Evolutionary conservation across 1,139 yeast species (phyloP), one percentile per base, ranked within the genome.

Genomic region (Hyphopichia burtonii): DNA sequence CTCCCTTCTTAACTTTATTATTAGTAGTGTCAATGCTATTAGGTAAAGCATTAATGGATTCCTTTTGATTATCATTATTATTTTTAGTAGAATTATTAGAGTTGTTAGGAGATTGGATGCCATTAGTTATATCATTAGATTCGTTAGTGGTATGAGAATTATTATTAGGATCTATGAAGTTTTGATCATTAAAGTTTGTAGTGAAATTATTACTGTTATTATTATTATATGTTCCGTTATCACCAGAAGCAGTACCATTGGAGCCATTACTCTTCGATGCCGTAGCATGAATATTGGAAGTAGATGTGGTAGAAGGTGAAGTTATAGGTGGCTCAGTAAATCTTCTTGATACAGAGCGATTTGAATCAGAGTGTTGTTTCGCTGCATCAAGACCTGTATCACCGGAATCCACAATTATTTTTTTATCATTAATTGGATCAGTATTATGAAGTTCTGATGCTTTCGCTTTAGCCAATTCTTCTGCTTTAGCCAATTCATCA

Each of bases 251-350:
- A 7, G 12, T 11, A 31, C 20, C 34, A 12, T 16, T 16, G 12
- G 16, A 5, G 7, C 16, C 19, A 9, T 16, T 31, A 11, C 15
- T 31, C 17, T 11, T 31, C 6, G 34, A 12, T 17, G 33, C 38
- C 4, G 23, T 28, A n/a, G 17, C 38, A 28, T 36, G 38, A 12
- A 36, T 17, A 15, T 36, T 36, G 3, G 38, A 28, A 14, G 38
- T 36, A 12, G 38, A 36, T 10, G 38, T 36, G 4, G 38, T 36
- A 14, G 25, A 16, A 16, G 27, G 18, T 22, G 37, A 35, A n/a
- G 37, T 15, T 4, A 8, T 35, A 15, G 37, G 20, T 10, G 36
- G 17, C 15, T 34, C 36, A 6, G 11, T 23, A 19, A 34, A 25
- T 25, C 28, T 25, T 10, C n/a, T 25, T 8, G 28, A 25, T 5